A percentile compares a stretch with the other conserved stretches of the same genome.
phyloP scores from a whole-genome alignment of 495 filamentous ascomycete species.

The Podospora anserina region DNA sequence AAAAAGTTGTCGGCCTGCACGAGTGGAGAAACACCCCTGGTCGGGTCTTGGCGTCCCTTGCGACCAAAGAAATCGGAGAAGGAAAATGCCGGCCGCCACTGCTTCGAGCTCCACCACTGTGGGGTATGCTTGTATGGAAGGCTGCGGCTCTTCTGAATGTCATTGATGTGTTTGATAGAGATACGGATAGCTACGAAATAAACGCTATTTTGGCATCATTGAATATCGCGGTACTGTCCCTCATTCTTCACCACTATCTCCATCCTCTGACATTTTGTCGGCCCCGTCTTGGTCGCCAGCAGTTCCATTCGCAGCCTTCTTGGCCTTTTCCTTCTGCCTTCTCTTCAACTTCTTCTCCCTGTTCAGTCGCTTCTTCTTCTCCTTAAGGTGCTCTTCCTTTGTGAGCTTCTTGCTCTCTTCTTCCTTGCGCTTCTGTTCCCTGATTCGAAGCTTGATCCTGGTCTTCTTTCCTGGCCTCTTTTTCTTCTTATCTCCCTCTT shows the following conservation, averaged over 20 bases:
- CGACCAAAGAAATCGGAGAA: slow-evolving; percentile 5
- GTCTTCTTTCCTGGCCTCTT: slow-evolving; percentile 53
- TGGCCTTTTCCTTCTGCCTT: slow-evolving; percentile 48
- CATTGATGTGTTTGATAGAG: background rate
- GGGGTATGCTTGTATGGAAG: background rate
- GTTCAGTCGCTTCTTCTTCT: slow-evolving; percentile 54
- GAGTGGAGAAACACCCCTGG: slow-evolving; percentile 27
- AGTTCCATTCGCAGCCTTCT: slow-evolving; percentile 37
- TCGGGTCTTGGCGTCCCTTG: slow-evolving; percentile 9
- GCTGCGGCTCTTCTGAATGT: background rate
- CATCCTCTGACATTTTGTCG: background rate
- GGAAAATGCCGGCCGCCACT: slow-evolving; percentile 19
- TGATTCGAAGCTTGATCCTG: slow-evolving; percentile 45
- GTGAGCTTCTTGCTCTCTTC: slow-evolving; percentile 30
- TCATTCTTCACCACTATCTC: background rate
- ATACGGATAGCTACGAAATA: background rate
- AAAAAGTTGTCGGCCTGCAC: slow-evolving; percentile 25
- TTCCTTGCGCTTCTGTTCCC: slow-evolving; percentile 31
- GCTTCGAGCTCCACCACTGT: slow-evolving; percentile 7
- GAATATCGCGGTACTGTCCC: background rate
- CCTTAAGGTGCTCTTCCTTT: slow-evolving; percentile 46
- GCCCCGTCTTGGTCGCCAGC: slow-evolving; percentile 9
- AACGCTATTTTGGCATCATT: background rate
- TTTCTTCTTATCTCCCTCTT: slow-evolving; percentile 28
- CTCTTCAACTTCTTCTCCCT: slow-evolving; percentile 52